Base-by-base conservation (phyloP, 352 stramenopile species). In the Globisporangium abappressorium region DNA sequence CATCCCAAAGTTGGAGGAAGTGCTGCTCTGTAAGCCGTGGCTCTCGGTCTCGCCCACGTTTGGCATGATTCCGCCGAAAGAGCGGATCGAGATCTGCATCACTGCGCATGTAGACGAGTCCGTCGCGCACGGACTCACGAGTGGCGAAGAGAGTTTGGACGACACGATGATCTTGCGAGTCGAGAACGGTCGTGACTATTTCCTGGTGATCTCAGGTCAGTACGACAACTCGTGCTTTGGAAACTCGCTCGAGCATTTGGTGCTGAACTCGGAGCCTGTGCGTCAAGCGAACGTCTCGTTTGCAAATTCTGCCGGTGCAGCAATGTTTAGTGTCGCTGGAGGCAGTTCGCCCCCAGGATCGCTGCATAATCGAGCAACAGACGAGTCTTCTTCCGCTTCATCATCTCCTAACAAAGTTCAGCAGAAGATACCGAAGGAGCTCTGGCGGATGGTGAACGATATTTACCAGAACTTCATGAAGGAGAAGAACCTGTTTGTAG, bases 361-460 rank as follows among this genome's bases (percentile, higher is more conserved):
- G 5, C 6, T 54, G 1, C 67, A 54, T 0, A 61, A 49, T 41
- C 54, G 67, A 24, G 46, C 57, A 24, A 43, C 55, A 69, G 69
- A 68, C 68, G 55, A 69, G 72, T 30, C 20, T 1, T 41, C 54
- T 5, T 36, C 54, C 7, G 22, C 54, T 9, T 43, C 53, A 22
- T n/a, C 1, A 34, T 41, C 49, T 5, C 65, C 58, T 65, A 80
- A 28, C 26, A 69, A 67, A 54, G 18, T 2, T 8, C 51, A 73
- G 38, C 85, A 93, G 33, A 89, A 89, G 61, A 89, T 99, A 14
- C 98, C 98, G 0, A 99, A 99, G 74, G 97, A 99, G 73, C 76
- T 99, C 14, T 99, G 96, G 96, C 86, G 96, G 8, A 97, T 99
- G 78, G 90, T 99, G 53, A 98, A 99, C 78, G 95, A 97, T 46